Evolutionary conservation across 2,329 filamentous ascomycete species (phyloP).

Genomic region (Juglanconis juglandina): DNA sequence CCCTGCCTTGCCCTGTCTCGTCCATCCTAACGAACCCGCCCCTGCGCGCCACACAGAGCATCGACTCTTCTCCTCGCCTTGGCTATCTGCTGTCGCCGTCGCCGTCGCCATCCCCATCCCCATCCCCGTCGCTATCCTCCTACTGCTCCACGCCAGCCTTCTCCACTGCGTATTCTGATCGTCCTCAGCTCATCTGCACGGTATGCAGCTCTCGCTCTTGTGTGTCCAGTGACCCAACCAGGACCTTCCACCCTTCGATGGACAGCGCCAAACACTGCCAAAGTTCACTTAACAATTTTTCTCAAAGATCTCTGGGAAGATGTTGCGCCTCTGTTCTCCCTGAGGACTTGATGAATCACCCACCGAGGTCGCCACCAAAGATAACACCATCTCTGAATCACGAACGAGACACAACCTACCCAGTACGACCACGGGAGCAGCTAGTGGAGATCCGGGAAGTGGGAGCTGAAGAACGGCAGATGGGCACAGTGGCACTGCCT

Average conservation of each 20-base stretch:
- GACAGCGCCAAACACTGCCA: neutral
- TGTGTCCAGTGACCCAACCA: conserved; percentile 2
- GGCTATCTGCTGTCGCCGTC: neutral
- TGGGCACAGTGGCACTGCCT: neutral
- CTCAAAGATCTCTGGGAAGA: conserved; percentile 1
- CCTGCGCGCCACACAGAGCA: conserved; percentile 3
- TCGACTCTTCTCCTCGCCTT: neutral
- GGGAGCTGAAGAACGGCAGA: conserved; percentile 2
- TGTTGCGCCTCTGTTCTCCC: neutral
- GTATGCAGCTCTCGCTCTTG: conserved; percentile 2
- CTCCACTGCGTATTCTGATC: neutral
- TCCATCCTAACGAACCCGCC: conserved; percentile 1
- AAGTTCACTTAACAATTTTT: conserved; percentile 5
- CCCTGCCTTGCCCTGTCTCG: conserved; percentile 12
- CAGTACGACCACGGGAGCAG: neutral
- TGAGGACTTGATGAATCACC: conserved; percentile 7
- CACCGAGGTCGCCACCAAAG: neutral
- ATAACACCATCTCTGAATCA: neutral
- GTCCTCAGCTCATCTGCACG: neutral
- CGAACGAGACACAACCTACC: neutral
- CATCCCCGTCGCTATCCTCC: neutral
- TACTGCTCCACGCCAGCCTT: neutral
- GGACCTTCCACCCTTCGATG: neutral
- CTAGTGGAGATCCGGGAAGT: neutral
- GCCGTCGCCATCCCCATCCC: neutral